phyloP scores from a whole-genome alignment of 2,329 filamentous ascomycete species.

The Beauveria varroae region DNA sequence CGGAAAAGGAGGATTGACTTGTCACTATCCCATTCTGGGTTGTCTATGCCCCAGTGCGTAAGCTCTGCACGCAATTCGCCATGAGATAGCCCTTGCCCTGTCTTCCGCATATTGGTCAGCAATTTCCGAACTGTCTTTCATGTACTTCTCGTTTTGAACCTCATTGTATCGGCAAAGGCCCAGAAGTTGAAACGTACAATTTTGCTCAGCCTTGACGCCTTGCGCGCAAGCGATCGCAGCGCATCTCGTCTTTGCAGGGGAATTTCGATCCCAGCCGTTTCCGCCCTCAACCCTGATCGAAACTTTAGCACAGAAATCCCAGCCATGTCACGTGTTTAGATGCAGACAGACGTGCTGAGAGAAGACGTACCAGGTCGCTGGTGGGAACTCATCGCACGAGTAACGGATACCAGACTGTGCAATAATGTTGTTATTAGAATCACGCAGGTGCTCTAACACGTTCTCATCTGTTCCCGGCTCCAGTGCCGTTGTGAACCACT shows the following conservation, averaged over 20 bases:
- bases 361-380: slow-evolving; percentile 15
- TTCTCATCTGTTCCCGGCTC: slow-evolving; percentile 12
- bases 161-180: too few species aligned
- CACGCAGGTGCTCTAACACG: background rate
- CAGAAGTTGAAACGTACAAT: slow-evolving; percentile 10
- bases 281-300: slow-evolving; percentile 19
- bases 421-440: background rate
- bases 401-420: slow-evolving; percentile 15
- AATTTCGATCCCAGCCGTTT: background rate
- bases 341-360: background rate
- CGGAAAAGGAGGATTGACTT: background rate
- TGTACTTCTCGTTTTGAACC: too few species aligned
- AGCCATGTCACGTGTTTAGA: background rate
- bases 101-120: background rate
- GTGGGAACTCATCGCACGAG: slow-evolving; percentile 24
- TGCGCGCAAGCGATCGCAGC: slow-evolving; percentile 13
- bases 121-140: too few species aligned
- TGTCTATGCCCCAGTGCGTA: background rate
- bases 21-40: too few species aligned
- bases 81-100: background rate
- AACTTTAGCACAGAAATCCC: background rate
- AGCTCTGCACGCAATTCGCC: background rate
- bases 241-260: slow-evolving; percentile 11
- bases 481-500: slow-evolving; percentile 12
- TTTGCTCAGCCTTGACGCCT: slow-evolving; percentile 15